Evolutionary conservation across 1,139 yeast species (phyloP).

Genomic region (Kodamaea suecica): DNA sequence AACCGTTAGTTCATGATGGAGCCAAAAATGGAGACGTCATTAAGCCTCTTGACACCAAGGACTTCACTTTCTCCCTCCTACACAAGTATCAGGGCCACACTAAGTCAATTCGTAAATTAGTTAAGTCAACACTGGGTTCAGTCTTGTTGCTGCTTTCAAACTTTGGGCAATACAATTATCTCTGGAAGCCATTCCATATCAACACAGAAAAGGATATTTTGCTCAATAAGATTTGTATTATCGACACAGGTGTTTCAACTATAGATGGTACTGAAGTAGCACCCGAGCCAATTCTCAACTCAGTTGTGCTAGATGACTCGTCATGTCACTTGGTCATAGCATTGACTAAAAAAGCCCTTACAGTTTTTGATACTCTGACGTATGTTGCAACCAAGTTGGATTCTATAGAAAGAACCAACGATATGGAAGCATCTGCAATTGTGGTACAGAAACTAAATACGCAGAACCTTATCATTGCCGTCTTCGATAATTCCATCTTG

Average conservation of each 20-base stretch:
- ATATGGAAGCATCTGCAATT: not conserved
- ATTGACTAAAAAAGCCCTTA: not conserved
- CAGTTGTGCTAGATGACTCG: not conserved
- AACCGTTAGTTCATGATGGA: no score
- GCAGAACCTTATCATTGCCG: not conserved
- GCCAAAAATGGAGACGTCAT: no score
- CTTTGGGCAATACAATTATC: conserved; percentile 53
- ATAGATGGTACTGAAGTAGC: not conserved
- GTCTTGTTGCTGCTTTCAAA: conserved; percentile 40
- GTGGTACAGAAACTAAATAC: not conserved
- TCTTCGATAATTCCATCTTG: not conserved
- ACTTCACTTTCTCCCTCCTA: conserved; percentile 15
- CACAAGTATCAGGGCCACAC: conserved; percentile 79
- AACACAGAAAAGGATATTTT: conserved; percentile 9
- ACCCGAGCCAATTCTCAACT: conserved; percentile 1
- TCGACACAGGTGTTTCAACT: conserved; percentile 2
- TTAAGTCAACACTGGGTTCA: conserved; percentile 41
- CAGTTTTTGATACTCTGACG: not conserved
- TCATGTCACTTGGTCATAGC: conserved; percentile 2
- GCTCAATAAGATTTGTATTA: conserved; percentile 9
- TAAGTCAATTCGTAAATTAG: conserved; percentile 67
- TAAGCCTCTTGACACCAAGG: not conserved
- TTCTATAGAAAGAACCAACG: not conserved
- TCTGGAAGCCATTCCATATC: conserved; percentile 54
- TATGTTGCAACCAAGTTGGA: not conserved